phyloP scores from a whole-genome alignment of 495 filamentous ascomycete species.

The Pseudomonodictys pantanalensis region DNA sequence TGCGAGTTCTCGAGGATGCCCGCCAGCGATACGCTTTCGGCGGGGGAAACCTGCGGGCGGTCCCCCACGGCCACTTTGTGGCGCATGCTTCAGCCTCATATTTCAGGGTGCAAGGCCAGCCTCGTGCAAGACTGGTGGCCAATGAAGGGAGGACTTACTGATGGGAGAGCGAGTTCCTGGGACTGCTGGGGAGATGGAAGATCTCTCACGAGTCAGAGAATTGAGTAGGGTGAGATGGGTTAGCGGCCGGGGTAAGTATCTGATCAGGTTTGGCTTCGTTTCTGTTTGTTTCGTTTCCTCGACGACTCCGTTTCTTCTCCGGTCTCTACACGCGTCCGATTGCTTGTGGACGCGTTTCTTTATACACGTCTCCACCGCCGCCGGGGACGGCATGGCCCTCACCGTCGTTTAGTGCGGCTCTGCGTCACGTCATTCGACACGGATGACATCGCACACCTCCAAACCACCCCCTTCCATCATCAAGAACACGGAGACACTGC shows the following conservation, averaged over 20 bases:
- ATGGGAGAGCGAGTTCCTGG: not conserved
- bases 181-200: not conserved
- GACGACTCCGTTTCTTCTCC: not conserved
- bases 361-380: not conserved
- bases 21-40: conserved; percentile 4
- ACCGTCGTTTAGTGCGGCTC: conserved; percentile 14
- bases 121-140: not conserved
- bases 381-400: not conserved
- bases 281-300: not conserved
- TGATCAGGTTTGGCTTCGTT: too few relatives aligned
- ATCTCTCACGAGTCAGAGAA: not conserved
- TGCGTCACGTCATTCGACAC: conserved; percentile 1
- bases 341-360: conserved; percentile 1
- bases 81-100: conserved; percentile 23
- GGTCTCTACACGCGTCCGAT: not conserved
- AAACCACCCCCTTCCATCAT: too few relatives aligned
- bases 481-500: not conserved
- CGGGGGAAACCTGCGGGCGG: too few relatives aligned
- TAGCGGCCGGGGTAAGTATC: conserved; percentile 16
- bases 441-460: too few relatives aligned
- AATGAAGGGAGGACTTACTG: not conserved
- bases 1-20: conserved; percentile 20
- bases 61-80: conserved; percentile 11
- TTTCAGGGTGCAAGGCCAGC: not conserved
- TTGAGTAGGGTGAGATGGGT: not conserved